Base-by-base conservation (phyloP, 805 yeast genomes). In the Ogataea dorogensis region DNA sequence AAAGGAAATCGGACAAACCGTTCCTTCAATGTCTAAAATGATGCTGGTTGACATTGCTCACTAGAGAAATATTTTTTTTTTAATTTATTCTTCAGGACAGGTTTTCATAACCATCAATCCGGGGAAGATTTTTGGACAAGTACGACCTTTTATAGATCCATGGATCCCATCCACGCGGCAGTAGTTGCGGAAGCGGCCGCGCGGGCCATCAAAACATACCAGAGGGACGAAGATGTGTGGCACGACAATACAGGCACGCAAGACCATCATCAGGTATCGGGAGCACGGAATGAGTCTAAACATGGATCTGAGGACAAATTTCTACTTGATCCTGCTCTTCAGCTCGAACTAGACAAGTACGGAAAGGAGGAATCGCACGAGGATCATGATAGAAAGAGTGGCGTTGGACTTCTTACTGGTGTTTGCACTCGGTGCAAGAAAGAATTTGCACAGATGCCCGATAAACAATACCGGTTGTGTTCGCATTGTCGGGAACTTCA, bases 1-100 rank as follows among this genome's bases (percentile, higher is more conserved):
- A 54, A 89, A 89, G 1, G 89, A 71, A 14, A 89, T 88, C 3
- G 96, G 89, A 54, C 97, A 89, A 19, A 89, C 79, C 0, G 97
- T 89, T 12, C 98, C 98, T 56, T 89, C 98, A 22, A 87, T 86
- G 48, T 86, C 95, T 5, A 88, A 67, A 2, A 83, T 57, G 7
- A 75, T 53, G 1, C 70, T 28, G 9, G 23, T 10, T 7, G 21
- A 20, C 33, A 29, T 37, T n/a, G n/a, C n/a, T n/a, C 7, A 20
- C 11, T 9, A 6, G 22, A 9, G 24, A 14, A 29, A 29, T 14
- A 17, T 40, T 34, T 27, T 36, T 18, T 16, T n/a, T 13, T 18
- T 29, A 19, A 10, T 15, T 17, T 36, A 17, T 31, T 31, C 40
- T 30, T 26, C 24, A 36, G 31, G 29, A 28, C 43, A 43, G 37